Evolutionary conservation across 176 grass and related monocot genomes (phyloP).

Genomic region (Poa pratensis): DNA sequence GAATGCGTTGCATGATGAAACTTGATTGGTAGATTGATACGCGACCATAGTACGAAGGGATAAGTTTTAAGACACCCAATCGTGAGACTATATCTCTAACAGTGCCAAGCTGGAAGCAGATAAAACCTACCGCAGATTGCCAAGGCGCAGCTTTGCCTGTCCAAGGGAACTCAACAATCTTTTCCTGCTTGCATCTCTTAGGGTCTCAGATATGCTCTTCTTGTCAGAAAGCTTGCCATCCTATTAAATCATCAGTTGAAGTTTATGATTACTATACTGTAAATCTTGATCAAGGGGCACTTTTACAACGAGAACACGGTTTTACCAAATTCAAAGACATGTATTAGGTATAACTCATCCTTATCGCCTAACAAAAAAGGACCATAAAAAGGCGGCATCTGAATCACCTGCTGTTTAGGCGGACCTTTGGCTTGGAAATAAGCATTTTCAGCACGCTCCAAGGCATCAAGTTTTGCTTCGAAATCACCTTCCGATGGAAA

Average conservation of each 20-base stretch:
- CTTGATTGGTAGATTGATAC: neutral
- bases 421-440: conserved; percentile 66
- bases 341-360: neutral
- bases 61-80: conserved; percentile 9
- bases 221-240: conserved; percentile 57
- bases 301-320: neutral
- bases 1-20: neutral
- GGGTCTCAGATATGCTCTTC: conserved; percentile 70
- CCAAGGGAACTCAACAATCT: conserved; percentile 64
- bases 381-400: conserved; percentile 27
- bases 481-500: conserved; percentile 59
- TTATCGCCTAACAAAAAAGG: conserved; percentile 20
- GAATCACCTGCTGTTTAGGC: conserved; percentile 68
- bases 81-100: conserved; percentile 11
- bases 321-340: conserved; percentile 1
- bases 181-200: conserved; percentile 72
- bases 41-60: neutral
- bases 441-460: conserved; percentile 88
- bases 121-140: conserved; percentile 59
- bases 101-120: conserved; percentile 18
- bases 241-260: conserved; percentile 46
- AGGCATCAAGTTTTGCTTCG: conserved; percentile 74
- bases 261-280: neutral
- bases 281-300: conserved; percentile 10
- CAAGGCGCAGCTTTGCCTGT: conserved; percentile 62